Conservation (phyloP, 1,139 yeast genomes). For the Hemisphaericaspora subhashii region DNA sequence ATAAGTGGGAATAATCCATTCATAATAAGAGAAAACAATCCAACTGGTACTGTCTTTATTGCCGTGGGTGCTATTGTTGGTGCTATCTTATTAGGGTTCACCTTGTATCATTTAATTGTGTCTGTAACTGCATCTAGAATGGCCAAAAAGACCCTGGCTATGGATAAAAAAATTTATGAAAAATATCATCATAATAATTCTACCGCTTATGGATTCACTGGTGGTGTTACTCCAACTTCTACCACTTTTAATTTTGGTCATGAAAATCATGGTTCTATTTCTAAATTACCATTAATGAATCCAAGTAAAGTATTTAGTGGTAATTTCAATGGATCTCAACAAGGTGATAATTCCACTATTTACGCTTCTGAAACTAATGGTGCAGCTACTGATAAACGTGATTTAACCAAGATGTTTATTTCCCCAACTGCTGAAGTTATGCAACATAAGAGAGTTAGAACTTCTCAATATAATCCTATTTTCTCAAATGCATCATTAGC, state of each 20-base stretch:
- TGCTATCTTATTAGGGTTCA: slow-evolving; percentile 47
- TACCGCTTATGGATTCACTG: slow-evolving; percentile 33
- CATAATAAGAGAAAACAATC: slow-evolving; percentile 48
- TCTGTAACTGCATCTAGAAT: slow-evolving; percentile 39
- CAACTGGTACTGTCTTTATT: slow-evolving; percentile 78
- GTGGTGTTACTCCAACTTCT: slow-evolving; percentile 20
- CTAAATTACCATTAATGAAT: slow-evolving; percentile 40
- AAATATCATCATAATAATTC: slow-evolving; percentile 38
- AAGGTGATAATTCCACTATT: slow-evolving; percentile 41
- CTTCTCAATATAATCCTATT: slow-evolving; percentile 24
- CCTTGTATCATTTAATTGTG: slow-evolving; percentile 37
- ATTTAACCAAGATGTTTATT: slow-evolving; percentile 58
- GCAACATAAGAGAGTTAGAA: slow-evolving; percentile 41
- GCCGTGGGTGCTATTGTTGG: slow-evolving; percentile 74
- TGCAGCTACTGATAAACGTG: slow-evolving; percentile 38
- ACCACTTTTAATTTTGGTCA: slow-evolving; percentile 19
- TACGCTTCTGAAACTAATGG: slow-evolving; percentile 32
- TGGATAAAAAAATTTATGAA: slow-evolving; percentile 37
- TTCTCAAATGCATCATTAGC: slow-evolving; percentile 26
- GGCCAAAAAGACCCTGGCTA: slow-evolving; percentile 36
- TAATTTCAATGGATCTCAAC: slow-evolving; percentile 21
- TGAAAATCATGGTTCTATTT: slow-evolving; percentile 27
- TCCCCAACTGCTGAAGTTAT: slow-evolving; percentile 81
- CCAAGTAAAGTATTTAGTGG: slow-evolving; percentile 15
- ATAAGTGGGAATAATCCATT: slow-evolving; percentile 60